Evolutionary conservation across 2,329 filamentous ascomycete genomes (phyloP).

Genomic region (Colletotrichum karsti): DNA sequence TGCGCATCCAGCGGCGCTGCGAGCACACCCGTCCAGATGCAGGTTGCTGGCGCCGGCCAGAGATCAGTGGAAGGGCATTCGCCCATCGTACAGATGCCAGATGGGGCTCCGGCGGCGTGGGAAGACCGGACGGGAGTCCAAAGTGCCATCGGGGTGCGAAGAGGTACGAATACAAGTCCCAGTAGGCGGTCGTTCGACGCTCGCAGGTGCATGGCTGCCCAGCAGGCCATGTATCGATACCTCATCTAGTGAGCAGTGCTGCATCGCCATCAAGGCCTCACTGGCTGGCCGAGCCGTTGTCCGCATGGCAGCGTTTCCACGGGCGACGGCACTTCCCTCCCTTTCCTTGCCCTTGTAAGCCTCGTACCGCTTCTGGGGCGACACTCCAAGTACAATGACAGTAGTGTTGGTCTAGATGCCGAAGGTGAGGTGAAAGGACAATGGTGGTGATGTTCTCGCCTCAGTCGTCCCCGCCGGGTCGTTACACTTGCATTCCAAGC

Average conservation of each 20-base stretch:
- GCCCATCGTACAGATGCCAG: slow-evolving; percentile 27
- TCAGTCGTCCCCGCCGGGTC: neutral
- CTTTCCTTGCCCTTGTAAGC: neutral
- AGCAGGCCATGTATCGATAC: slow-evolving; percentile 44
- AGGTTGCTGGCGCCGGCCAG: neutral
- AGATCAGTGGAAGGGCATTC: slow-evolving; percentile 11
- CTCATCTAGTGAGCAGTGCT: slow-evolving; percentile 23
- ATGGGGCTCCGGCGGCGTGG: slow-evolving; percentile 21
- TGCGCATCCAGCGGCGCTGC: slow-evolving; percentile 11
- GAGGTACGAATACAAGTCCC: slow-evolving; percentile 30
- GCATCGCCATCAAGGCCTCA: neutral
- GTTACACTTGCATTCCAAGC: slow-evolving; percentile 2
- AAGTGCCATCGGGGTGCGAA: neutral
- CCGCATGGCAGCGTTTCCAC: slow-evolving; percentile 17
- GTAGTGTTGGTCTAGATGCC: neutral
- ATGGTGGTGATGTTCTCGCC: neutral
- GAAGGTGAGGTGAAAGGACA: neutral
- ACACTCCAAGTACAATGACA: neutral
- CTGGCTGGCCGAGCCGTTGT: slow-evolving; percentile 14
- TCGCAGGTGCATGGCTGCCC: slow-evolving; percentile 46
- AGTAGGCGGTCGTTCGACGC: slow-evolving; percentile 10
- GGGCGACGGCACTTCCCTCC: neutral
- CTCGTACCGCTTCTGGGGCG: neutral
- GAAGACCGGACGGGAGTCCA: neutral
- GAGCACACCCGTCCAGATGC: slow-evolving; percentile 14